Percentiles rank a stretch among this genome's conserved stretches.
Evolutionary conservation across 345 rosid genomes (phyloP).

Genomic region (Boechera retrofracta): DNA sequence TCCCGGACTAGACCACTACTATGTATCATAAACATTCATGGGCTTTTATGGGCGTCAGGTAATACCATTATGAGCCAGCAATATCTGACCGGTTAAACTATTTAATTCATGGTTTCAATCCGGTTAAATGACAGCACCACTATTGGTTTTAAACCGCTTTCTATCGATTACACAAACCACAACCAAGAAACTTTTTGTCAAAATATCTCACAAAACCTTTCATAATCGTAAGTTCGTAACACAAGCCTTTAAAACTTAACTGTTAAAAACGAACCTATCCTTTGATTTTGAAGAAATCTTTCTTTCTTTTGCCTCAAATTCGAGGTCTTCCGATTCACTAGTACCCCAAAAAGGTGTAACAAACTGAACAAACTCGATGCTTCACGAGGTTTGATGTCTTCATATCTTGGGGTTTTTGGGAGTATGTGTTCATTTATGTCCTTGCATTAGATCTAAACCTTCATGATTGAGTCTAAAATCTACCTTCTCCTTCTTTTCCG

Average conservation of each 20-base stretch:
- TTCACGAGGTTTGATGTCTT: neutral
- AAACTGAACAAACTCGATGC: constrained; percentile 25
- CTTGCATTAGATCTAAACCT: constrained; percentile 8
- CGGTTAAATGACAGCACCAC: neutral
- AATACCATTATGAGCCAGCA: neutral
- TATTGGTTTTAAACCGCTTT: neutral
- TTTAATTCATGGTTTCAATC: constrained; percentile 4
- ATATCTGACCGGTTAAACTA: neutral
- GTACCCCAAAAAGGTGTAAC: constrained; percentile 7
- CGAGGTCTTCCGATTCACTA: constrained; percentile 25
- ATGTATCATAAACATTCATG: neutral
- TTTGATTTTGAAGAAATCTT: neutral
- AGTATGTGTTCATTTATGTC: constrained; percentile 7
- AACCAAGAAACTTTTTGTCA: neutral
- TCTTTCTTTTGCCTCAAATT: neutral
- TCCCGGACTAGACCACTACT: neutral
- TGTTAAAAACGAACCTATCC: neutral
- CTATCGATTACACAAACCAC: constrained; percentile 1
- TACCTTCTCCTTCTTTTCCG: constrained; percentile 43
- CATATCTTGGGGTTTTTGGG: neutral
- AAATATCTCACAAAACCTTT: neutral
- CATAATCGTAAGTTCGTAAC: neutral
- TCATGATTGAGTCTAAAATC: constrained; percentile 12
- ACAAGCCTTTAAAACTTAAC: constrained; percentile 15
- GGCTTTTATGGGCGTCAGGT: constrained; percentile 31